Conservation (phyloP, 2,329 filamentous ascomycete species). For the Epichloe hybrida region DNA sequence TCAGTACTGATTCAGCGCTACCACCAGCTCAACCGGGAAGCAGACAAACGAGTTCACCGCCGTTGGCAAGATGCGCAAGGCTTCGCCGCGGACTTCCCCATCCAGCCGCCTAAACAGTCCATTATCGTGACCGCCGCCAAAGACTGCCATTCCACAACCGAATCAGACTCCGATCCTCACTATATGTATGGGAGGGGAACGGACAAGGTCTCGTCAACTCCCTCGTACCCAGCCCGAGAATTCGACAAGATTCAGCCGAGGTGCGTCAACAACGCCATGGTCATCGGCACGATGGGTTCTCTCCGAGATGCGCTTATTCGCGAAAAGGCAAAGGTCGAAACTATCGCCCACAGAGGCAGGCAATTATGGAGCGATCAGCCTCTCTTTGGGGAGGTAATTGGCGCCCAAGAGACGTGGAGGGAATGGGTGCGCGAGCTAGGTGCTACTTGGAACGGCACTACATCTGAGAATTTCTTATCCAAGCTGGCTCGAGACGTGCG, state of each 20-base stretch:
- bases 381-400: conserved; percentile 24
- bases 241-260: conserved; percentile 20
- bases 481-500: conserved; percentile 10
- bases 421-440: conserved; percentile 17
- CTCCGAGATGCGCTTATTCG: conserved; percentile 14
- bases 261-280: conserved; percentile 22
- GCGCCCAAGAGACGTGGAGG: conserved; percentile 25
- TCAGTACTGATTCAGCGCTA: conserved; percentile 23
- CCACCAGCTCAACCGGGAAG: conserved; percentile 21
- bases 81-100: neutral
- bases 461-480: conserved; percentile 6
- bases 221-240: conserved; percentile 19
- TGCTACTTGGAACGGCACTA: conserved; percentile 19
- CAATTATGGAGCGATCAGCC: conserved; percentile 25
- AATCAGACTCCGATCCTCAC: conserved; percentile 21
- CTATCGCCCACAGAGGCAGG: conserved; percentile 16
- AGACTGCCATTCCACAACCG: conserved; percentile 20
- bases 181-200: conserved; percentile 23
- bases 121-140: conserved; percentile 22
- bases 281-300: conserved; percentile 20
- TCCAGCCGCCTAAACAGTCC: conserved; percentile 11
- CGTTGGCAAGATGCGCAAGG: conserved; percentile 14
- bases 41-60: conserved; percentile 15
- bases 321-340: conserved; percentile 14
- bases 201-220: conserved; percentile 14